Evolutionary conservation across 306 rosid species (phyloP).

Genomic region (Quercus ilex): DNA sequence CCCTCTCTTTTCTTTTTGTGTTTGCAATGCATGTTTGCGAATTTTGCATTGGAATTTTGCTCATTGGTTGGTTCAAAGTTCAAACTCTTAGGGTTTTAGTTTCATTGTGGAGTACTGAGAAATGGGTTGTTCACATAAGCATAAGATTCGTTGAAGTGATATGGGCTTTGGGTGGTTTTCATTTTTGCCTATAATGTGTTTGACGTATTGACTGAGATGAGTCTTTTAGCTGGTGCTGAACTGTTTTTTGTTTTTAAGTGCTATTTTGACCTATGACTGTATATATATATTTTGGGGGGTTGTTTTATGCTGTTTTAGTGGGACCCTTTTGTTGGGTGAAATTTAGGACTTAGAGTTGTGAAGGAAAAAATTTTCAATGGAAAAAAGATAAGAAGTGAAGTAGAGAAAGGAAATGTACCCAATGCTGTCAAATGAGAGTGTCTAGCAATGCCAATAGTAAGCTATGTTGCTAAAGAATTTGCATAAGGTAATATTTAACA

Average conservation of each 20-base stretch:
- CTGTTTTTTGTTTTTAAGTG: not conserved
- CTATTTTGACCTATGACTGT: not conserved
- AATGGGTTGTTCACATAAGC: not conserved
- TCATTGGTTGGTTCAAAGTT: not conserved
- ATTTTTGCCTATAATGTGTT: conserved; percentile 33
- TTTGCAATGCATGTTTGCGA: too few relatives aligned
- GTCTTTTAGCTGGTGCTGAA: not conserved
- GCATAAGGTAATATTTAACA: not conserved
- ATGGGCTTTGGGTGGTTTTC: conserved; percentile 1
- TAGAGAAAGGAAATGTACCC: not conserved
- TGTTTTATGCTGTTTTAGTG: not conserved
- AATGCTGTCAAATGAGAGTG: not conserved
- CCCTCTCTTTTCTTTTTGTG: not conserved
- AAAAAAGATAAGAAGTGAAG: not conserved
- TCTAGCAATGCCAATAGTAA: not conserved
- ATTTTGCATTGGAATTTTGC: not conserved
- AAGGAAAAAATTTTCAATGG: not conserved
- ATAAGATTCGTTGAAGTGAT: not conserved
- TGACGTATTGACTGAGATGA: conserved; percentile 30
- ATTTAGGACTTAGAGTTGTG: not conserved
- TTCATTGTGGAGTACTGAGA: not conserved
- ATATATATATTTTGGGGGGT: not conserved
- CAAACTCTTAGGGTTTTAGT: not conserved
- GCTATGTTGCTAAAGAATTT: not conserved
- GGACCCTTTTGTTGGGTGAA: not conserved